Base-by-base conservation (phyloP, 495 filamentous ascomycete species). In the Chlorociboria aeruginascens region DNA sequence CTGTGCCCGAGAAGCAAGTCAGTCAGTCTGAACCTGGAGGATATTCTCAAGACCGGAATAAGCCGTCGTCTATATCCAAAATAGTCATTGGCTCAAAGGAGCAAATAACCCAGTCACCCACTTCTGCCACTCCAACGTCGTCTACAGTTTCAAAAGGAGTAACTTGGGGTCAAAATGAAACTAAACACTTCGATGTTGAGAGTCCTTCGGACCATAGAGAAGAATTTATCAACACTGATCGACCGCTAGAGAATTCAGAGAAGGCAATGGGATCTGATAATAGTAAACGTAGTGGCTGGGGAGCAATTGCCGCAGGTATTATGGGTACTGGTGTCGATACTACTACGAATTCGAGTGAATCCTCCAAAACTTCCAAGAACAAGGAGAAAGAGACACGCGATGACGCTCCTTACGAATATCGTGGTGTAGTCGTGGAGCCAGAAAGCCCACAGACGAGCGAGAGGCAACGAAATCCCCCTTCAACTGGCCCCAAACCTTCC, bases 131-230 rank as follows among this genome's bases (percentile, higher is more conserved):
- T 25, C 51, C 54, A 38, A 53, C 58, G 20, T 2, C 48, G 20
- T 57, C 58, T 10, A 58, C 69, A 31, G 61, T 64, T n/a, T 70
- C 71, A 12, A 74, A 75, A 30, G 74, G 54, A 42, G 68, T 81
- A 8, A 77, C 69, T 8, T 81, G 77, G 78, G 76, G 76, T 30
- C 66, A 78, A 35, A 76, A 77, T 50, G 64, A 76, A 48, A 81
- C 73, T 6, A 73, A 78, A 44, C 76, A 76, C 56, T 78, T 73
- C 32, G 75, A 78, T 25, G 66, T 75, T 13, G 73, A 73, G 42
- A 74, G 69, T 43, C 73, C 77, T n/a, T 72, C 44, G 12, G 48
- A 51, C 32, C 25, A 51, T 52, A 37, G 43, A 58, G 35, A 63
- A 56, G 51, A 52, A n/a, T 49, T 55, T 25, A 16, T 45, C 13